Conservation (phyloP, 2,329 filamentous ascomycete genomes). For the Diaporthe sp. region DNA sequence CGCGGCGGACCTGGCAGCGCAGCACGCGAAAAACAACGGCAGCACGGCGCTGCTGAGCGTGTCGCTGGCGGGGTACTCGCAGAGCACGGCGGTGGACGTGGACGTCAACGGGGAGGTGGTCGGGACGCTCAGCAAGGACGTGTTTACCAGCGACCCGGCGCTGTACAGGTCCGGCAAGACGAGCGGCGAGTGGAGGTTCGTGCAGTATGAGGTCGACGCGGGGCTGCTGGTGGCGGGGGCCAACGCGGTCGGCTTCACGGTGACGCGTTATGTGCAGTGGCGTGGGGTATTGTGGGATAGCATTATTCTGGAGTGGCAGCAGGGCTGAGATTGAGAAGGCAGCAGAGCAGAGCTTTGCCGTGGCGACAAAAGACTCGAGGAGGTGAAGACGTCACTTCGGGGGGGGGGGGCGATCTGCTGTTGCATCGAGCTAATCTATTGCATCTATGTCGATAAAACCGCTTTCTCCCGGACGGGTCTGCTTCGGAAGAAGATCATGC, state of each 20-base stretch:
- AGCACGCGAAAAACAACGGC: too few species aligned
- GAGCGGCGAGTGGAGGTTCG: slow-evolving; percentile 58
- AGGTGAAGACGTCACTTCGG: not conserved
- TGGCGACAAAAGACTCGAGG: not conserved
- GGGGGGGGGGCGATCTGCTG: not conserved
- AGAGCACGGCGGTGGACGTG: slow-evolving; percentile 58
- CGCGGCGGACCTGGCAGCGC: slow-evolving; percentile 13
- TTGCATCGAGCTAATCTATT: not conserved
- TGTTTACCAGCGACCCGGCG: slow-evolving; percentile 53
- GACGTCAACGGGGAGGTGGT: slow-evolving; percentile 52
- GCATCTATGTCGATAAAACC: not conserved
- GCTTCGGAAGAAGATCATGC: not conserved
- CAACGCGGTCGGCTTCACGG: slow-evolving; percentile 42
- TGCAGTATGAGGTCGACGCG: slow-evolving; percentile 49
- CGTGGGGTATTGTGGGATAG: slow-evolving; percentile 44
- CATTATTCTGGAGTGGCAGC: slow-evolving; percentile 44
- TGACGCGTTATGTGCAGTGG: slow-evolving; percentile 42
- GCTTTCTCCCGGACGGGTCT: not conserved
- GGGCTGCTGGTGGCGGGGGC: slow-evolving; percentile 37
- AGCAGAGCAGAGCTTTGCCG: not conserved
- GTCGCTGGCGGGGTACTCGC: slow-evolving; percentile 56
- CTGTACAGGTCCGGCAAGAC: slow-evolving; percentile 58
- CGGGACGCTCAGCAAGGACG: slow-evolving; percentile 52
- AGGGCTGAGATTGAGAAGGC: slow-evolving; percentile 8
- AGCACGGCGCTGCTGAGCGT: slow-evolving; percentile 51